phyloP scores from a whole-genome alignment of 2,329 filamentous ascomycete species.

The Fusarium tjaetaba region DNA sequence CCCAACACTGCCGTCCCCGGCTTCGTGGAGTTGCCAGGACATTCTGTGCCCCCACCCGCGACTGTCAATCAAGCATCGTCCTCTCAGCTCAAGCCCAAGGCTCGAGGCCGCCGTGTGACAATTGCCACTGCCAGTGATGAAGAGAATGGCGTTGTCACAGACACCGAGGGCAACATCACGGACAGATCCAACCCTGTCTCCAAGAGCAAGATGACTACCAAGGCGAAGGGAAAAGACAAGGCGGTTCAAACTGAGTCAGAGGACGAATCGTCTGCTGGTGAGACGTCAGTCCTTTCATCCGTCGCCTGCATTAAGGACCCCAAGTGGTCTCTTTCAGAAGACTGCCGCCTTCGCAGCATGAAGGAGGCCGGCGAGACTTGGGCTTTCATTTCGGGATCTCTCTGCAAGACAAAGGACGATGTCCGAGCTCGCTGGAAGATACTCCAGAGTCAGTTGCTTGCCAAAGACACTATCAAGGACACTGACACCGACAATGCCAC shows the following conservation, averaged over 20 bases:
- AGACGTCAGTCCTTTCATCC: conserved; percentile 4
- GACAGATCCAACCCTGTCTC: neutral
- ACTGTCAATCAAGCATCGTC: neutral
- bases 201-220: conserved; percentile 14
- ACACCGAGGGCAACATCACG: neutral
- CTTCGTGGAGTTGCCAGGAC: neutral
- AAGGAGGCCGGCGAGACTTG: conserved; percentile 46
- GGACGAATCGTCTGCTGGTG: conserved; percentile 2
- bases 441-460: conserved; percentile 40
- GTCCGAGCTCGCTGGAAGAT: conserved; percentile 47
- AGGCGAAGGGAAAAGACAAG: conserved; percentile 12
- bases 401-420: conserved; percentile 45
- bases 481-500: neutral
- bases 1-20: neutral
- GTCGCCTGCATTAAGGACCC: neutral
- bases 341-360: conserved; percentile 48
- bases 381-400: conserved; percentile 44
- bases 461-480: conserved; percentile 1
- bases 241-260: neutral
- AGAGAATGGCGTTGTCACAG: neutral
- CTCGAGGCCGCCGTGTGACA: neutral
- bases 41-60: neutral
- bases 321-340: conserved; percentile 51
- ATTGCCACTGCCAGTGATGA: conserved; percentile 2
- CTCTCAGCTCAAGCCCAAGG: conserved; percentile 2